Evolutionary conservation across 2,329 filamentous ascomycete species (phyloP).

Genomic region (Colletotrichum sp.): DNA sequence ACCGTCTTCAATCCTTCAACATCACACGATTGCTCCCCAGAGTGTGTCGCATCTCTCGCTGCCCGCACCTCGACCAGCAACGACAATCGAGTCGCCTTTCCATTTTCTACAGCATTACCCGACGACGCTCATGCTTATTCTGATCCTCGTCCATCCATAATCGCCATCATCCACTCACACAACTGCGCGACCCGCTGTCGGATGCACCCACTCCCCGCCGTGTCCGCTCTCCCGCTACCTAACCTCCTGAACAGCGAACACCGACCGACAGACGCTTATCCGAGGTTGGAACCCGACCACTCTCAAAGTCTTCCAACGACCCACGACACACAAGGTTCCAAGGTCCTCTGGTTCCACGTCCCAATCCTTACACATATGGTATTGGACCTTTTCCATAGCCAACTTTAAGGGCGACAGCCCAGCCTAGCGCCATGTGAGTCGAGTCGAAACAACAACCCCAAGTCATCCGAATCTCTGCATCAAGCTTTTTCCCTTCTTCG

Average conservation of each 20-base stretch:
- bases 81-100: background rate
- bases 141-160: background rate
- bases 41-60: slow-evolving; percentile 14
- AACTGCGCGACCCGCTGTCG: slow-evolving; percentile 8
- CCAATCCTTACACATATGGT: slow-evolving; percentile 22
- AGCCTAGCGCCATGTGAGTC: slow-evolving; percentile 24
- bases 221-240: slow-evolving; percentile 15
- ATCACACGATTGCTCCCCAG: slow-evolving; percentile 17
- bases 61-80: background rate
- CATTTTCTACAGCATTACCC: background rate
- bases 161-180: background rate
- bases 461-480: background rate
- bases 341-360: slow-evolving; percentile 21
- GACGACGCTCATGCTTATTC: background rate
- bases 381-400: slow-evolving; percentile 18
- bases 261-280: slow-evolving; percentile 12
- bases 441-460: slow-evolving; percentile 8
- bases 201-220: slow-evolving; percentile 23
- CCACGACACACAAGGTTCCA: slow-evolving; percentile 15
- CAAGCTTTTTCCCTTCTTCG: background rate
- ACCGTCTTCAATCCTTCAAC: slow-evolving; percentile 25
- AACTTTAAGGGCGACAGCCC: slow-evolving; percentile 22
- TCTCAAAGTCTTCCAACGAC: slow-evolving; percentile 20
- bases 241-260: slow-evolving; percentile 12
- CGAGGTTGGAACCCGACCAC: slow-evolving; percentile 20